phyloP scores from a whole-genome alignment of 179 eudicot genomes.

The Carnegiea gigantea region DNA sequence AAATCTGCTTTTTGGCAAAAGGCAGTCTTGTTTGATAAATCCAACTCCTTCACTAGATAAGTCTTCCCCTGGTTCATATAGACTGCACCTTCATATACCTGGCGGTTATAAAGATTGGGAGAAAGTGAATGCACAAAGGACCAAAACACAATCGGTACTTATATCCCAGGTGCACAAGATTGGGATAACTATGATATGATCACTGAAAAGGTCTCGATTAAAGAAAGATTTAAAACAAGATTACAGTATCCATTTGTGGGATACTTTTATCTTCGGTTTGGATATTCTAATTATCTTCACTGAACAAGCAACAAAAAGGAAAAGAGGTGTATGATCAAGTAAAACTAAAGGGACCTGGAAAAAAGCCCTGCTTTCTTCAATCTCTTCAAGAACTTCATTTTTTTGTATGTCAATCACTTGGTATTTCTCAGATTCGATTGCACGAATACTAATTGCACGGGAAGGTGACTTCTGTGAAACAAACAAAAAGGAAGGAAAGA shows the following conservation, averaged over 20 bases:
- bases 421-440: slow-evolving; percentile 82
- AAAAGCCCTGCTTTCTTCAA: slow-evolving; percentile 97
- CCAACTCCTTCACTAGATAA: slow-evolving; percentile 73
- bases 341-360: slow-evolving; percentile 64
- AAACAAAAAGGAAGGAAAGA: neutral
- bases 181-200: neutral
- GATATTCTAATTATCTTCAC: neutral
- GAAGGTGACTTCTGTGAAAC: slow-evolving; percentile 66
- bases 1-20: slow-evolving; percentile 82
- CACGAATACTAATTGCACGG: slow-evolving; percentile 69
- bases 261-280: neutral
- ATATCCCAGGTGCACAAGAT: neutral
- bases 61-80: slow-evolving; percentile 94
- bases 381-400: slow-evolving; percentile 86
- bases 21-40: slow-evolving; percentile 68
- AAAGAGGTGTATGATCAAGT: neutral
- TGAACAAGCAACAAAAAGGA: neutral
- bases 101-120: slow-evolving; percentile 25
- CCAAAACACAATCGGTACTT: neutral
- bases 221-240: neutral
- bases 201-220: slow-evolving; percentile 10
- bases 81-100: slow-evolving; percentile 98
- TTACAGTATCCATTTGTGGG: neutral
- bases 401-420: slow-evolving; percentile 70
- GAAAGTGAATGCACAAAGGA: neutral